Conservation (phyloP, 768 basidiomycete genomes). For the Suillus americanus region DNA sequence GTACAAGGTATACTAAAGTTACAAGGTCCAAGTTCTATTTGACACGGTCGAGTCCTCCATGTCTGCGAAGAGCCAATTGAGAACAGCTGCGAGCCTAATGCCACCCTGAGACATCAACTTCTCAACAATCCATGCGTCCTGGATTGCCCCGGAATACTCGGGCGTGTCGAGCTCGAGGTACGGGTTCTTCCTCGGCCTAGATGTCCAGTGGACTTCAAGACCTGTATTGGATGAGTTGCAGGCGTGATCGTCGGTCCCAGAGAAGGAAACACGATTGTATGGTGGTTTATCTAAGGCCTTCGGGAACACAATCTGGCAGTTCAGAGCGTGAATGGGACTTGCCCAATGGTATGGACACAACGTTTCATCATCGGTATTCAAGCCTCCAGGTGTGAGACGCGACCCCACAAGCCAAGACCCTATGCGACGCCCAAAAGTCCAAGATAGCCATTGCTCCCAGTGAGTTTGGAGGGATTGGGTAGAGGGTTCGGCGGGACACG, state of each 20-base stretch:
- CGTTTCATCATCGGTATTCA: constrained; percentile 49
- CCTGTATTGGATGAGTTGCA: not conserved
- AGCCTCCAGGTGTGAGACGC: constrained; percentile 20
- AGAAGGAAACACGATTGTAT: constrained; percentile 29
- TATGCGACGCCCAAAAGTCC: constrained; percentile 4
- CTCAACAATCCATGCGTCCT: constrained; percentile 70
- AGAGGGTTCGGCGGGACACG: constrained; percentile 48
- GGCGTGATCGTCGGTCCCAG: constrained; percentile 9
- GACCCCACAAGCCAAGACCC: constrained; percentile 15
- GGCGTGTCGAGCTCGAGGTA: constrained; percentile 81
- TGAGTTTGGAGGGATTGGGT: constrained; percentile 14
- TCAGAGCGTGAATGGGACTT: constrained; percentile 66
- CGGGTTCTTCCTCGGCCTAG: constrained; percentile 21
- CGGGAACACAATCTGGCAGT: constrained; percentile 85
- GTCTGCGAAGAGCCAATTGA: constrained; percentile 73
- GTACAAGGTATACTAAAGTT: not conserved
- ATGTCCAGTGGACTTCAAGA: not conserved
- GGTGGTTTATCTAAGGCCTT: constrained; percentile 56
- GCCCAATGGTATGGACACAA: constrained; percentile 85
- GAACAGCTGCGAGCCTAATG: constrained; percentile 75
- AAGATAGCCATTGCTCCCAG: constrained; percentile 32
- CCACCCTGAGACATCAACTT: constrained; percentile 81
- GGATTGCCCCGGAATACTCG: constrained; percentile 71
- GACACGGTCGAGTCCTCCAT: constrained; percentile 10
- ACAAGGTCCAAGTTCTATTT: not conserved